Conservation (phyloP, 805 yeast species). For the Cyberlindnera americana region DNA sequence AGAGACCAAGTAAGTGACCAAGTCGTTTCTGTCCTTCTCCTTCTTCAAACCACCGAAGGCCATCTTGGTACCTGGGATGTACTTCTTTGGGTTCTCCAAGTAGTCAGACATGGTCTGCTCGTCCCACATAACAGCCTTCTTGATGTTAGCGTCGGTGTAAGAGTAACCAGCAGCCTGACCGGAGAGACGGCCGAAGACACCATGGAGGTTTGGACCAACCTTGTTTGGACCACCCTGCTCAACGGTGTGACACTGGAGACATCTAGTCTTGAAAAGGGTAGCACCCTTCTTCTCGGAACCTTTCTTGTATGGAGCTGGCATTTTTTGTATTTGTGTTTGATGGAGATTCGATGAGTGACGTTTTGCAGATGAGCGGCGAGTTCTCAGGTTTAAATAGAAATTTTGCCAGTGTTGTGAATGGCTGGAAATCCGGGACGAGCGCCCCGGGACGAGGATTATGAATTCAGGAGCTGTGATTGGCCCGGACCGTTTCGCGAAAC, state of each 20-base stretch:
- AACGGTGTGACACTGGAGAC: conserved; percentile 97
- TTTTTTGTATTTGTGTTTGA: conserved; percentile 12
- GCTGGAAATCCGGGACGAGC: conserved; percentile 8
- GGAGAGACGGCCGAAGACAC: conserved; percentile 87
- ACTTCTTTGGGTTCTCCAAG: conserved; percentile 99
- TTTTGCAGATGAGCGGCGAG: no score
- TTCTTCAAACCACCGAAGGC: conserved; percentile 99
- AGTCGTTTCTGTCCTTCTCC: conserved; percentile 97
- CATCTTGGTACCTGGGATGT: conserved; percentile 99
- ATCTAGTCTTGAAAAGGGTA: conserved; percentile 96
- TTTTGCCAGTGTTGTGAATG: conserved; percentile 20
- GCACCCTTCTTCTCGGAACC: conserved; percentile 95
- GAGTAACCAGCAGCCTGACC: conserved; percentile 93
- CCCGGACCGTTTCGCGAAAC: conserved; percentile 5
- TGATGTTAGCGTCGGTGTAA: conserved; percentile 97
- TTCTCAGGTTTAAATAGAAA: conserved; percentile 10
- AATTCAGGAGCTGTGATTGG: conserved; percentile 25
- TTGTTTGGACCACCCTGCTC: conserved; percentile 96
- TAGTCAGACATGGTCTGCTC: conserved; percentile 90
- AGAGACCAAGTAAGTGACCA: conserved; percentile 74
- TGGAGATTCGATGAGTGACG: no score
- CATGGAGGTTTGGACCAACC: conserved; percentile 98
- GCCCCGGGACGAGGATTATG: conserved; percentile 26
- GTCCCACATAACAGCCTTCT: conserved; percentile 86
- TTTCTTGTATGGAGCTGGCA: conserved; percentile 34